These are phyloP conservation scores for Yarrowia phangngaensis DNA, from an alignment of 805 yeast genomes.

Conservation along the genomic window DNA sequence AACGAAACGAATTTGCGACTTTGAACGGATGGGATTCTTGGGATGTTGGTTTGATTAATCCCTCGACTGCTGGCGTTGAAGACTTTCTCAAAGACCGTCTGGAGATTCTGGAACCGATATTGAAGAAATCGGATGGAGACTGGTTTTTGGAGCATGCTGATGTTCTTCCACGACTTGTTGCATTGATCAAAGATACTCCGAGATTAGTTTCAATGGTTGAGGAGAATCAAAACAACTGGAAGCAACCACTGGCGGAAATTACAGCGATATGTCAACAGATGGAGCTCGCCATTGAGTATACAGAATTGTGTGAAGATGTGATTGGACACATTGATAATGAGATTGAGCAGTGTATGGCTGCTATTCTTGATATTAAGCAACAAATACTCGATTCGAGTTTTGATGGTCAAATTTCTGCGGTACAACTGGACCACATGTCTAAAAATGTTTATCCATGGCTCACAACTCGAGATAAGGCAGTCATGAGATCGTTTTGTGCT, in stretches of 20 bases:
- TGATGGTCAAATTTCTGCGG: not conserved
- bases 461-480: slow-evolving; percentile 28
- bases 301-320: slow-evolving; percentile 33
- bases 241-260: slow-evolving; percentile 28
- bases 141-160: slow-evolving; percentile 22
- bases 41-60: slow-evolving; percentile 3
- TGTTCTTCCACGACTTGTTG: slow-evolving; percentile 3
- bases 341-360: slow-evolving; percentile 29
- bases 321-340: slow-evolving; percentile 33
- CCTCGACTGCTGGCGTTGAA: not conserved
- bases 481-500: slow-evolving; percentile 30
- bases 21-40: slow-evolving; percentile 20
- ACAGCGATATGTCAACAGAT: slow-evolving; percentile 30
- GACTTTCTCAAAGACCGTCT: slow-evolving; percentile 5
- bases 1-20: slow-evolving; percentile 12
- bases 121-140: slow-evolving; percentile 11
- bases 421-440: slow-evolving; percentile 19
- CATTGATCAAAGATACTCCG: slow-evolving; percentile 17
- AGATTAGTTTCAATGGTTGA: slow-evolving; percentile 30
- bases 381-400: slow-evolving; percentile 14
- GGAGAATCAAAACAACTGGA: not conserved
- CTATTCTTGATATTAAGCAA: slow-evolving; percentile 32
- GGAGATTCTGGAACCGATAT: not conserved
- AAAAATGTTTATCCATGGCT: slow-evolving; percentile 31
- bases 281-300: slow-evolving; percentile 35